Evolutionary conservation across 805 yeast genomes (phyloP).

Genomic region (Starmerella vaccinii): DNA sequence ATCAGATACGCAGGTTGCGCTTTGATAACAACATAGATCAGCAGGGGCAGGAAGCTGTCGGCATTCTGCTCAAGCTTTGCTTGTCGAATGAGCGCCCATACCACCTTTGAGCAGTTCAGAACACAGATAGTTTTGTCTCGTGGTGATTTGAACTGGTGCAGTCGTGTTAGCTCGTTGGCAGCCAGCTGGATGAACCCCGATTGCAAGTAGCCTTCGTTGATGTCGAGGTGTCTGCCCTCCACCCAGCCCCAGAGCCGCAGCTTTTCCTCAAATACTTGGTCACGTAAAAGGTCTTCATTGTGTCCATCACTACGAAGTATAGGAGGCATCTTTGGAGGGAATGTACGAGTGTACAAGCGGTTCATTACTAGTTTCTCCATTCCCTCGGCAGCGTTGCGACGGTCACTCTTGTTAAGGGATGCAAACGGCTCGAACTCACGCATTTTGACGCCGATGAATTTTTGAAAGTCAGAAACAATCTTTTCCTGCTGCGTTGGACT

Average conservation of each 20-base stretch:
- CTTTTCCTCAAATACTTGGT: conserved; percentile 42
- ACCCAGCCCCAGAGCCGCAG: conserved; percentile 61
- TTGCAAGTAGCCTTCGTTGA: conserved; percentile 41
- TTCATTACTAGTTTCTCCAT: conserved; percentile 89
- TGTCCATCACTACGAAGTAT: conserved; percentile 44
- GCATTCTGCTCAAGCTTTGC: conserved; percentile 69
- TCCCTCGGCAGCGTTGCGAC: conserved; percentile 72
- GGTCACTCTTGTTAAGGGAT: conserved; percentile 38
- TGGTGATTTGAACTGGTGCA: conserved; percentile 81
- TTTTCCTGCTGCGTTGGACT: conserved; percentile 67
- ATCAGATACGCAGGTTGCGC: conserved; percentile 55
- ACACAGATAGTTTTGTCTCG: conserved; percentile 88
- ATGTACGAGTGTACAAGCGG: conserved; percentile 63
- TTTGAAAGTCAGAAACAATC: conserved; percentile 64
- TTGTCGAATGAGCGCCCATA: conserved; percentile 74
- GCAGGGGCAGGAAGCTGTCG: conserved; percentile 82
- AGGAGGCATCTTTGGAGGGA: conserved; percentile 59
- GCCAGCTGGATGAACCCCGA: conserved; percentile 56
- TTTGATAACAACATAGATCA: conserved; percentile 67
- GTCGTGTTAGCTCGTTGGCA: conserved; percentile 60
- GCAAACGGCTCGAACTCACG: conserved; percentile 59
- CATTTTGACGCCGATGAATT: conserved; percentile 42
- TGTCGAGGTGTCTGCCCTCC: conserved; percentile 64
- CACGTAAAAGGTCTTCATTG: conserved; percentile 52
- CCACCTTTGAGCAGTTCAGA: conserved; percentile 82